Evolutionary conservation across 495 filamentous ascomycete genomes (phyloP).

Genomic region (Evernia prunastri): DNA sequence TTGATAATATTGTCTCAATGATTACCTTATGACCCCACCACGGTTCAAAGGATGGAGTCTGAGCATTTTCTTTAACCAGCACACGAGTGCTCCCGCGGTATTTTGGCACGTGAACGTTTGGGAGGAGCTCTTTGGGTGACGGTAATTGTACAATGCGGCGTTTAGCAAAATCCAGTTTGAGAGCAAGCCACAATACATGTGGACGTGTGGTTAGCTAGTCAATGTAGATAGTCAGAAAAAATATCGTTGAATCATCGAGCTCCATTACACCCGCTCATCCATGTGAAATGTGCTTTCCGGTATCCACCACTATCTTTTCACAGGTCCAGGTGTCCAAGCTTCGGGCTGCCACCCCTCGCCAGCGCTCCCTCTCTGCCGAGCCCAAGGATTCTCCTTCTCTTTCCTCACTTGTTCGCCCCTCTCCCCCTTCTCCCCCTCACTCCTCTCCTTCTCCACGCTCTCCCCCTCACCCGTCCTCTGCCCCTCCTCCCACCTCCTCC

Average conservation of each 20-base stretch:
- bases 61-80: constrained; percentile 5
- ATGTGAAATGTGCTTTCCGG: neutral
- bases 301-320: neutral
- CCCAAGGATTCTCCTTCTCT: constrained; percentile 47
- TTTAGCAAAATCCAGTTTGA: constrained; percentile 7
- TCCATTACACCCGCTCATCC: neutral
- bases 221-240: constrained; percentile 12
- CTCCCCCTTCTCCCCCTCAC: constrained; percentile 23
- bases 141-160: constrained; percentile 11
- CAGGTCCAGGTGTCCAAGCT: constrained; percentile 54
- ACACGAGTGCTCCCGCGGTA: neutral
- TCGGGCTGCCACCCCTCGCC: constrained; percentile 74
- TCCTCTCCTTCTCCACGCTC: constrained; percentile 26
- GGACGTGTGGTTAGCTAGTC: neutral
- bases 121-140: neutral
- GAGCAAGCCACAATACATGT: constrained; percentile 2
- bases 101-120: neutral
- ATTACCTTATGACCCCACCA: constrained; percentile 7
- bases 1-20: constrained; percentile 19
- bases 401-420: constrained; percentile 19
- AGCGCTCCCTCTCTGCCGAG: constrained; percentile 42
- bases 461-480: constrained; percentile 14
- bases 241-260: neutral
- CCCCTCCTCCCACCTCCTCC: constrained; percentile 23
- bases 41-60: constrained; percentile 6